Evolutionary conservation across 169 alveolate species (phyloP).

Genomic region (Eimeria maxima): DNA sequence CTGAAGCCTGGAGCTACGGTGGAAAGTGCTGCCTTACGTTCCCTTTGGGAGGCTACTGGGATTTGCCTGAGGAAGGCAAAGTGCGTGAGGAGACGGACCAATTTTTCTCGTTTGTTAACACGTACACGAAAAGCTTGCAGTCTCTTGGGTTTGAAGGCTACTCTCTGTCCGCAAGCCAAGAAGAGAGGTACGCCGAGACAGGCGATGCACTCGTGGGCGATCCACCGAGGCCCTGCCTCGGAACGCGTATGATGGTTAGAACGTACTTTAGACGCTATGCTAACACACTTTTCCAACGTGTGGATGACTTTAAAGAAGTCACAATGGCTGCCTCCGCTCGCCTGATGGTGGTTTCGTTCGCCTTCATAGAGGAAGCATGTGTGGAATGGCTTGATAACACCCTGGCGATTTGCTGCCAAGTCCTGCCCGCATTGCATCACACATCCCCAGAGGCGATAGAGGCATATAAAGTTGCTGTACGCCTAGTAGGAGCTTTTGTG

Average conservation of each 20-base stretch:
- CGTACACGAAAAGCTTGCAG: conserved; percentile 44
- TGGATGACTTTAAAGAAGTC: conserved; percentile 82
- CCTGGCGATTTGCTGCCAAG: conserved; percentile 37
- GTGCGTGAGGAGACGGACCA: conserved; percentile 11
- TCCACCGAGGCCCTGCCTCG: conserved; percentile 90
- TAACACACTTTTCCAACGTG: conserved; percentile 84
- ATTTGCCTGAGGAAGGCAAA: background rate
- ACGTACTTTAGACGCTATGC: conserved; percentile 91
- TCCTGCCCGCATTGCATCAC: background rate
- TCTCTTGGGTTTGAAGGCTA: conserved; percentile 41
- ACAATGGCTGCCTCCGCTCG: conserved; percentile 66
- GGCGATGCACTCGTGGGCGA: conserved; percentile 54
- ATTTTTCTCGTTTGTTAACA: conserved; percentile 21
- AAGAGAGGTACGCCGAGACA: background rate
- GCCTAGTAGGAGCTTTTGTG: conserved; percentile 20
- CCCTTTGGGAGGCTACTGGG: conserved; percentile 79
- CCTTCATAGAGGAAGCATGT: conserved; percentile 75
- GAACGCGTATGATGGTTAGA: conserved; percentile 92
- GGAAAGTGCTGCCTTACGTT: conserved; percentile 63
- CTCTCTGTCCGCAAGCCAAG: background rate
- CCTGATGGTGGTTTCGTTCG: conserved; percentile 66
- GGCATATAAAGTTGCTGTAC: conserved; percentile 11
- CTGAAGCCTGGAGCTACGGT: conserved; percentile 92
- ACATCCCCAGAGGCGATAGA: background rate
- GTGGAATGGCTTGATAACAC: conserved; percentile 74